Base-by-base conservation (phyloP, 2,329 filamentous ascomycete species). In the Neonectria sp. region DNA sequence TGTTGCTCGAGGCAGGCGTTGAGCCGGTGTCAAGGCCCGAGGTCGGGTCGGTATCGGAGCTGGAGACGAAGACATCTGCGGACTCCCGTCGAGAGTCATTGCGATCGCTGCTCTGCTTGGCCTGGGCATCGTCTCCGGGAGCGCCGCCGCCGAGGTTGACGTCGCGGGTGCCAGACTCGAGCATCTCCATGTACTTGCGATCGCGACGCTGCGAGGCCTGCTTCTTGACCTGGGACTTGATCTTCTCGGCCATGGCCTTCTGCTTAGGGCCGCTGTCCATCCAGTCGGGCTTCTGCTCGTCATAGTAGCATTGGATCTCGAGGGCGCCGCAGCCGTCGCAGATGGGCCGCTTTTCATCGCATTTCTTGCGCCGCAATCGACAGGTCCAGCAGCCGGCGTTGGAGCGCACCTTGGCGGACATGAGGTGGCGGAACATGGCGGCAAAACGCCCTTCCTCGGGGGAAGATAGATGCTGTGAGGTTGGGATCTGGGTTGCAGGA, bases 351-450 rank as follows among this genome's bases (percentile, higher is more conserved):
- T 73, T 79, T 73, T 89, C 86, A 68, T 90, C 87, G 72, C 89
- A 91, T 73, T 89, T 90, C 74, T 91, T 91, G 71, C 86, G 86
- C 24, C 89, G 85, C 12, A 90, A 81, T 25, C 88, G 85, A 72
- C 89, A 91, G 3, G 88, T 90, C 87, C 87, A 90, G 75, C 88
- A 90, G 66, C 87, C 87, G 8, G 81, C 82, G 56, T 81, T 82
- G 66, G 82, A 84, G 46, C 84, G 80, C 31, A 81, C 73, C 65
- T 77, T 77, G 66, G 74, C 70, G 25, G 70, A 72, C 73, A 77
- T 77, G 63, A 77, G 71, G 69, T 76, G 71, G 45, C 75, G 75
- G 61, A 77, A 71, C 75, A 77, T 77, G 68, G 53, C 45, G 63
- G 46, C 35, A 17, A 15, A 27, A 29, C 46, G 59, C 58, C 53